Evolutionary conservation across 2,329 filamentous ascomycete species (phyloP).

Genomic region (Colletotrichum orchidophilum): DNA sequence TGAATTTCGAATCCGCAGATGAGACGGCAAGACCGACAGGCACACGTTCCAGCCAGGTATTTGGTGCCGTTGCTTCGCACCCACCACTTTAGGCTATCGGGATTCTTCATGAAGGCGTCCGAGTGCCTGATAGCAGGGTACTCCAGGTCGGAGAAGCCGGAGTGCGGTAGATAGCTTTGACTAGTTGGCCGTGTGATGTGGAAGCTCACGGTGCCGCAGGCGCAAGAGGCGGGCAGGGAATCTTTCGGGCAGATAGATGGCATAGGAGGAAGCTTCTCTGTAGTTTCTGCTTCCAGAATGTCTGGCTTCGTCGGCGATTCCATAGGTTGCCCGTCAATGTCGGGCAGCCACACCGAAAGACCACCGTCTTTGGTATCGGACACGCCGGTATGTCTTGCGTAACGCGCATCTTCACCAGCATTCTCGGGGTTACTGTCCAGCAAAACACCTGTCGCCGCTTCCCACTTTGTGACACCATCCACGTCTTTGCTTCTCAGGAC

Average conservation of each 20-base stretch:
- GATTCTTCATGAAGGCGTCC: constrained; percentile 47
- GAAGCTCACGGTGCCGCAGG: constrained; percentile 55
- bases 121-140: constrained; percentile 12
- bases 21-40: constrained; percentile 70
- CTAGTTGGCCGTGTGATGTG: constrained; percentile 64
- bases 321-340: background rate
- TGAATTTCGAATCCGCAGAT: constrained; percentile 70
- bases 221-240: constrained; percentile 40
- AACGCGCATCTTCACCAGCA: background rate
- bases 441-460: constrained; percentile 50
- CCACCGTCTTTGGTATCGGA: constrained; percentile 49
- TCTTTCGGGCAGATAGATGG: background rate
- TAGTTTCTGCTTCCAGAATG: background rate
- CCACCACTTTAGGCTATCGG: constrained; percentile 66
- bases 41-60: constrained; percentile 69
- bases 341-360: constrained; percentile 42
- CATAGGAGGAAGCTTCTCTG: background rate
- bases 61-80: constrained; percentile 56
- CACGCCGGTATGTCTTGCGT: constrained; percentile 38
- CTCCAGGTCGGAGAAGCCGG: constrained; percentile 58
- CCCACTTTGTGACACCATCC: constrained; percentile 39
- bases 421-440: constrained; percentile 10
- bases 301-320: background rate
- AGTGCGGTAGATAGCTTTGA: constrained; percentile 53
- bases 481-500: constrained; percentile 42